Base-by-base conservation (phyloP, 352 stramenopile species). In the Globisporangium alternatum region DNA sequence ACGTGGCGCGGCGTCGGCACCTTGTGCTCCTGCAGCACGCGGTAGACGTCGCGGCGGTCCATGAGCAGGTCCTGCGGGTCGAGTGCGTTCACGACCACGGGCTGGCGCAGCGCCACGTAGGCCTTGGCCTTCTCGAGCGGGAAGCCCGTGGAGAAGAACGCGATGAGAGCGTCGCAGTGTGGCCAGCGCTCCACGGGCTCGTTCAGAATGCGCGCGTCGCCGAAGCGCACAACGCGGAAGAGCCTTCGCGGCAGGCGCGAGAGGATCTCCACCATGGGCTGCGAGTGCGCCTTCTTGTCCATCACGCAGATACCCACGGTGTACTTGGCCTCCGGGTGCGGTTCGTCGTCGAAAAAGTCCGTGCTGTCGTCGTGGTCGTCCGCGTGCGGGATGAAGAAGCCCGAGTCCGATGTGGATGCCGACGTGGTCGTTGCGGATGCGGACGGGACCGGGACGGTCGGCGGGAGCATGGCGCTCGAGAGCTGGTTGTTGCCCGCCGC, bases 221-320 rank as follows among this genome's bases (percentile, higher is more conserved):
- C 96, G 77, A 99, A 99, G 57, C 98, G 93, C 21, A 99, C 90
- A 48, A 99, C 84, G 71, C 97, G 81, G 74, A 99, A 99, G n/a
- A 87, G 75, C 48, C 78, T 62, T 47, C 88, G 82, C 66, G 81
- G 86, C 31, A 99, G 70, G 21, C 96, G 81, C 31, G 82, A 87
- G 15, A 99, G 72, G 68, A 99, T 99, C 74, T 99, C 96, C 22
- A 80, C 75, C 97, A 99, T 99, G 25, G 97, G 96, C 66, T 97
- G 95, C 21, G 93, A 98, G 9, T 77, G 81, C 13, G 84, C 83
- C 78, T 99, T 99, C 75, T 99, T 99, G 70, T 98, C 96, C 95
- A 99, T 99, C 45, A 97, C 97, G 72, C 97, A 99, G 47, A 99
- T 96, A 39, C 97, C 97, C 25, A 99, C 71, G 28, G 77, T 90